A percentile compares a stretch with the other conserved stretches of the same genome.
Conservation (phyloP, 805 yeast genomes). For the Metschnikowia gelsemii region DNA sequence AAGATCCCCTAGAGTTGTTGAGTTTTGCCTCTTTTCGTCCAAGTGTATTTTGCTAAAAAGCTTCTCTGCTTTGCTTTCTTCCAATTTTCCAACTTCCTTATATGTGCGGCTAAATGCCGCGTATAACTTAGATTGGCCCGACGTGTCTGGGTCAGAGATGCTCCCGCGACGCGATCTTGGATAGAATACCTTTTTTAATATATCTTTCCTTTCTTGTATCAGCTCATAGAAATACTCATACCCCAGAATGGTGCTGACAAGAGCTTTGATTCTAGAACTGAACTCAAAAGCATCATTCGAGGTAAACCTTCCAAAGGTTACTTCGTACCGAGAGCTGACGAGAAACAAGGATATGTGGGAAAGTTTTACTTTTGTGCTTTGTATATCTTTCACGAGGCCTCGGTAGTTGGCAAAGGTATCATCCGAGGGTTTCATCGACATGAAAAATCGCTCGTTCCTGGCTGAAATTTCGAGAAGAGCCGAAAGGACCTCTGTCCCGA, state of each 20-base stretch:
- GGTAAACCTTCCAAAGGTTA: constrained; percentile 30
- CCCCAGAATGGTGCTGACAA: constrained; percentile 25
- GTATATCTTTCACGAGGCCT: constrained; percentile 21
- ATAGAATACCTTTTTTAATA: constrained; percentile 20
- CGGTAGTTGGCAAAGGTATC: constrained; percentile 25
- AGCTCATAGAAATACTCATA: constrained; percentile 30
- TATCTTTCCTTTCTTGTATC: constrained; percentile 28
- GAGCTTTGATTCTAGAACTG: constrained; percentile 25
- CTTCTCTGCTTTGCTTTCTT: constrained; percentile 22
- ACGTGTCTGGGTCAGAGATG: constrained; percentile 3
- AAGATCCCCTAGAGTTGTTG: constrained; percentile 23
- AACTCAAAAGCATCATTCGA: constrained; percentile 28
- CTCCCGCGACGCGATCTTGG: constrained; percentile 14
- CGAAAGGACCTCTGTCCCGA: constrained; percentile 17
- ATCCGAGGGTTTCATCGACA: constrained; percentile 29
- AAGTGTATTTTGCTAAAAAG: constrained; percentile 21
- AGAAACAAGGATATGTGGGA: constrained; percentile 25
- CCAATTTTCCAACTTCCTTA: constrained; percentile 31
- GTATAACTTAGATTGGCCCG: constrained; percentile 26
- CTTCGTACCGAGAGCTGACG: constrained; percentile 22
- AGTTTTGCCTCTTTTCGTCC: constrained; percentile 16
- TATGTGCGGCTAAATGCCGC: constrained; percentile 30
- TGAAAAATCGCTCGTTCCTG: constrained; percentile 25
- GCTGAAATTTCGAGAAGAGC: constrained; percentile 17
- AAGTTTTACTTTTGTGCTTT: constrained; percentile 20